Percentiles rank a stretch among this genome's conserved stretches.
phyloP scores from a whole-genome alignment of 495 filamentous ascomycete species.

The Xylaria palmicola region DNA sequence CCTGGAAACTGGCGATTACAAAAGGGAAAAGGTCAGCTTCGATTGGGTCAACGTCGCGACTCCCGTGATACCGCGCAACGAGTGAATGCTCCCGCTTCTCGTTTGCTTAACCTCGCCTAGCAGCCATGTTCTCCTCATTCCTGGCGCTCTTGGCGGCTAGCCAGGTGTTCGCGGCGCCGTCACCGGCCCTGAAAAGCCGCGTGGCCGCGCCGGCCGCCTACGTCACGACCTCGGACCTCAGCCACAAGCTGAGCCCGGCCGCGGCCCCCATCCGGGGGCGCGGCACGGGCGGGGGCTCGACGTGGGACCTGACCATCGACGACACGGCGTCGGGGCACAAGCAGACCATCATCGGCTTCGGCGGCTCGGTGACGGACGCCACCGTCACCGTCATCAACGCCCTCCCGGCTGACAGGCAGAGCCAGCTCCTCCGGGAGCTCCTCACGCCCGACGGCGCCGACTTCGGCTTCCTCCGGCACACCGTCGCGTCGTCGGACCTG shows the following conservation, averaged over 20 bases:
- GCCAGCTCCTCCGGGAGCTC: constrained; percentile 46
- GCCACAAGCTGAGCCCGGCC: constrained; percentile 42
- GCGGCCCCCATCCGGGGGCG: constrained; percentile 43
- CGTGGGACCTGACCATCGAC: constrained; percentile 50
- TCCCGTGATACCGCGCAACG: not conserved
- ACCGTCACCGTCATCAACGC: constrained; percentile 53
- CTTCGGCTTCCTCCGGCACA: constrained; percentile 54
- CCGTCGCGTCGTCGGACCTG: constrained; percentile 54
- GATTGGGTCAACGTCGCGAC: not conserved
- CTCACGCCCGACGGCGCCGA: constrained; percentile 48
- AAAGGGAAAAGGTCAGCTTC: not conserved
- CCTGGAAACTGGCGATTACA: not conserved
- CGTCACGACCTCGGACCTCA: constrained; percentile 46
- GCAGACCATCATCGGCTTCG: constrained; percentile 52
- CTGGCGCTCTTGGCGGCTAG: constrained; percentile 20
- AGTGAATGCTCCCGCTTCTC: not conserved
- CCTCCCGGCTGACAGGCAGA: constrained; percentile 36
- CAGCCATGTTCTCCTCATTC: constrained; percentile 20
- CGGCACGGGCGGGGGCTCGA: constrained; percentile 43
- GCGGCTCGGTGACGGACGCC: constrained; percentile 56
- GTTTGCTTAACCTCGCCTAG: not conserved
- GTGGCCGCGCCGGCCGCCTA: constrained; percentile 34
- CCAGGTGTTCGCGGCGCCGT: constrained; percentile 19
- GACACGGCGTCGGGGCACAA: constrained; percentile 49
- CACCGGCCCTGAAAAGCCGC: constrained; percentile 12